Evolutionary conservation across 495 filamentous ascomycete genomes (phyloP).

Genomic region (Penicillium dipodomyicola): DNA sequence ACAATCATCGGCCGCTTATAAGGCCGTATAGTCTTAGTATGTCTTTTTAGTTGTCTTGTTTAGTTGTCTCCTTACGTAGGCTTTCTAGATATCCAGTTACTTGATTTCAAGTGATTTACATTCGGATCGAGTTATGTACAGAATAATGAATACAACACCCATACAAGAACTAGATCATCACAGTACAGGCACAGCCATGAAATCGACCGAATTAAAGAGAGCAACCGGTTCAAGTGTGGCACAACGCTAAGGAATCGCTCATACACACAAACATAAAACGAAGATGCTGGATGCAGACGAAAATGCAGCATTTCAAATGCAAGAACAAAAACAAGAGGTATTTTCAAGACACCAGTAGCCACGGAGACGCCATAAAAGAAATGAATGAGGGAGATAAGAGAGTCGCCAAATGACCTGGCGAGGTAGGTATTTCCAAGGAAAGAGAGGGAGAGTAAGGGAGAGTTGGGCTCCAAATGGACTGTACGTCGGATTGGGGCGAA

Average conservation of each 20-base stretch:
- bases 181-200: not conserved
- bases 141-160: not conserved
- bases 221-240: slow-evolving; percentile 8
- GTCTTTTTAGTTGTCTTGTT: no score
- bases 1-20: no score
- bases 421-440: not conserved
- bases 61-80: no score
- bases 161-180: not conserved
- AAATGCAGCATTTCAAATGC: slow-evolving; percentile 18
- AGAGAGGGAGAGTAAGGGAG: slow-evolving; percentile 6
- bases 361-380: slow-evolving; percentile 21
- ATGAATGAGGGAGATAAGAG: not conserved
- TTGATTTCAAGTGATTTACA: slow-evolving; percentile 5
- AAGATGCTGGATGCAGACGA: slow-evolving; percentile 2
- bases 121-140: slow-evolving; percentile 7
- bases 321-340: slow-evolving; percentile 10
- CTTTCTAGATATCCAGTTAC: no score
- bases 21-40: no score
- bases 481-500: not conserved
- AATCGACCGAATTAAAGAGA: not conserved
- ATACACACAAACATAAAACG: slow-evolving; percentile 14
- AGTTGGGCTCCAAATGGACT: not conserved
- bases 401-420: not conserved
- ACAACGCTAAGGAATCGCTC: slow-evolving; percentile 26
- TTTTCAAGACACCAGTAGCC: slow-evolving; percentile 19